Conservation (phyloP, 306 rosid genomes). For the Corylus americana region DNA sequence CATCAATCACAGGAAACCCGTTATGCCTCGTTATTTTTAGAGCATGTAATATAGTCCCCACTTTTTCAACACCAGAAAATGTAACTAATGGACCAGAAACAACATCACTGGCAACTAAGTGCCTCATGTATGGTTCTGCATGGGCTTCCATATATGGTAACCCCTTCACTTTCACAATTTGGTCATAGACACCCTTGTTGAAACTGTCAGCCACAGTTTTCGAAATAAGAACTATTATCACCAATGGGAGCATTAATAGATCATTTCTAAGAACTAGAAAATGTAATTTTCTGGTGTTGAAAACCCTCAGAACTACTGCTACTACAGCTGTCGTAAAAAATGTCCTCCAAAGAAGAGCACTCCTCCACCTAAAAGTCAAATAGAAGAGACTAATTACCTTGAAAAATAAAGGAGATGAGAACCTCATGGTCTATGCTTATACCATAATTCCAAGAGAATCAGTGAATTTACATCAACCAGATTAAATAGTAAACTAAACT, state of each 20-base stretch:
- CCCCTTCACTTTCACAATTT: conserved; percentile 69
- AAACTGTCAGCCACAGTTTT: conserved; percentile 75
- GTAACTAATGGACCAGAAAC: conserved; percentile 66
- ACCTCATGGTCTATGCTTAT: too few relatives aligned
- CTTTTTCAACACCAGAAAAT: conserved; percentile 68
- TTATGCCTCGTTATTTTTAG: conserved; percentile 52
- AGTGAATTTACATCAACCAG: too few relatives aligned
- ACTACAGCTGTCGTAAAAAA: conserved; percentile 84
- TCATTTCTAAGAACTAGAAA: conserved; percentile 29
- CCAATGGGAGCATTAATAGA: conserved; percentile 69
- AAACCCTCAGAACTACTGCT: conserved; percentile 65
- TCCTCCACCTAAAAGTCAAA: conserved; percentile 61
- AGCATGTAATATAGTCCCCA: conserved; percentile 55
- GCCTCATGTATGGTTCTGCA: conserved; percentile 75
- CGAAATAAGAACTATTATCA: conserved; percentile 73
- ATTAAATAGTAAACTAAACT: neutral
- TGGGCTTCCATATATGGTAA: conserved; percentile 76
- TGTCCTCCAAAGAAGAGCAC: conserved; percentile 85
- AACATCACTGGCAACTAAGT: conserved; percentile 65
- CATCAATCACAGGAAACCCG: conserved; percentile 83
- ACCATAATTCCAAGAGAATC: too few relatives aligned
- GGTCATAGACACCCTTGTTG: conserved; percentile 80
- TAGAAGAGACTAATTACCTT: neutral
- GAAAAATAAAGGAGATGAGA: neutral
- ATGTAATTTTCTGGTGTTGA: conserved; percentile 1